A percentile compares a stretch with the other conserved stretches of the same genome.
Conservation (phyloP, 108 stramenopile species). For the Nitzschia putrida region DNA sequence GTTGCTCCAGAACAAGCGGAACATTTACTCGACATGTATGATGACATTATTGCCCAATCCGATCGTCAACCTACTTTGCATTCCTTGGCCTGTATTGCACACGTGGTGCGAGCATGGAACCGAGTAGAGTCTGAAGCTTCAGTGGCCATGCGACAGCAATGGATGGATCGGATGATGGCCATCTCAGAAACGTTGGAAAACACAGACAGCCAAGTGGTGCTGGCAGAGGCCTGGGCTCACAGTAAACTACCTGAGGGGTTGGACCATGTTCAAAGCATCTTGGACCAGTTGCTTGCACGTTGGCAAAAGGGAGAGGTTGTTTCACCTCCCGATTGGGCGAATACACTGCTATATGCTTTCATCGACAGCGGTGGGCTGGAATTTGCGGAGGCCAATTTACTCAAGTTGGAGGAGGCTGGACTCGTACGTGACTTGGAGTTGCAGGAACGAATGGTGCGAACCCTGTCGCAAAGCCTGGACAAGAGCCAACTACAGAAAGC, state of each 20-base stretch:
- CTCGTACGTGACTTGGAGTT: neutral
- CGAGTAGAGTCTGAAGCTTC: neutral
- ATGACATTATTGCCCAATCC: too few relatives aligned
- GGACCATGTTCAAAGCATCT: neutral
- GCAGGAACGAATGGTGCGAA: neutral
- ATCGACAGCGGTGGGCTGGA: neutral
- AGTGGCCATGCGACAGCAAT: neutral
- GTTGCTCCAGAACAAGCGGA: constrained; percentile 4
- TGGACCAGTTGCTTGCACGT: neutral
- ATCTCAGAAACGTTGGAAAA: neutral
- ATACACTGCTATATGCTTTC: neutral
- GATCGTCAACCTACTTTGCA: neutral
- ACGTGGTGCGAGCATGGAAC: neutral
- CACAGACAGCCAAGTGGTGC: neutral
- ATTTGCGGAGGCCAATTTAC: neutral
- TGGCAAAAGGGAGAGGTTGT: neutral
- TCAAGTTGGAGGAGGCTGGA: neutral
- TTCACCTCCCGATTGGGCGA: neutral
- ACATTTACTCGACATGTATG: neutral
- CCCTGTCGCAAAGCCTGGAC: neutral
- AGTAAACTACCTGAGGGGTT: constrained; percentile 1
- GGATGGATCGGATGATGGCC: neutral
- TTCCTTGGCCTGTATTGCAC: neutral
- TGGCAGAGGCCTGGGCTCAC: constrained; percentile 6
- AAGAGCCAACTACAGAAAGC: constrained; percentile 1